Base-by-base conservation (phyloP, 345 rosid species). In the Carallia brachiata region DNA sequence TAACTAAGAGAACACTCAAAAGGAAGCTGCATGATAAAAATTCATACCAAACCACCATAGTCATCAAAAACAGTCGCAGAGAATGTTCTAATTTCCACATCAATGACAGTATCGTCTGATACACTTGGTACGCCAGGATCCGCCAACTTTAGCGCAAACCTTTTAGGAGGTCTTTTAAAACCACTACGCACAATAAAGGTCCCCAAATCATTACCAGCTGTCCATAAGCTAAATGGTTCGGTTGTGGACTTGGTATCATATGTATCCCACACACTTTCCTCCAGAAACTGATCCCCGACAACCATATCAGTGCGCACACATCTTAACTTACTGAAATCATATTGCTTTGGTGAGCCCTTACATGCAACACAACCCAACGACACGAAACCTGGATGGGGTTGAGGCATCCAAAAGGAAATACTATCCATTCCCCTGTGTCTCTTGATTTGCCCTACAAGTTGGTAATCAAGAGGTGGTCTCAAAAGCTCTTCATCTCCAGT, bases 51-150 rank as follows among this genome's bases (percentile, higher is more conserved):
- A 71, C 99, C 99, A 78, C 97, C 91, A 69, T 86, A 95, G 78
- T 95, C 99, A 77, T 95, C 99, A 83, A 90, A 92, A 76, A 95
- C 87, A 18, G 97, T 90, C 27, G 85, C 90, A 70, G 99, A 95
- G 64, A 95, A 89, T 6, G 97, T 90, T 77, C 85, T 71, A 44
- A 95, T 81, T 73, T 89, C 87, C 7, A 85, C 99, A 71, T 86
- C 85, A 72, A 95, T 78, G 69, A 88, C 86, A 61, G 79, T 86
- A 84, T 83, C 87, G 79, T 87, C 99, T 67, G 86, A 83, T 72
- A 91, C 84, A 71, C 83, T 84, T 44, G 81, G 90, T 37, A 75
- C 52, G 79, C 71, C 81, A 37, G 70, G 85, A 80, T 89, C 96
- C 55, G 92, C 97, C 80, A 92, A 82, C 84, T 87, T 95, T 63